Evolutionary conservation across 2,329 filamentous ascomycete genomes (phyloP).

Genomic region (Aphanocladium album): DNA sequence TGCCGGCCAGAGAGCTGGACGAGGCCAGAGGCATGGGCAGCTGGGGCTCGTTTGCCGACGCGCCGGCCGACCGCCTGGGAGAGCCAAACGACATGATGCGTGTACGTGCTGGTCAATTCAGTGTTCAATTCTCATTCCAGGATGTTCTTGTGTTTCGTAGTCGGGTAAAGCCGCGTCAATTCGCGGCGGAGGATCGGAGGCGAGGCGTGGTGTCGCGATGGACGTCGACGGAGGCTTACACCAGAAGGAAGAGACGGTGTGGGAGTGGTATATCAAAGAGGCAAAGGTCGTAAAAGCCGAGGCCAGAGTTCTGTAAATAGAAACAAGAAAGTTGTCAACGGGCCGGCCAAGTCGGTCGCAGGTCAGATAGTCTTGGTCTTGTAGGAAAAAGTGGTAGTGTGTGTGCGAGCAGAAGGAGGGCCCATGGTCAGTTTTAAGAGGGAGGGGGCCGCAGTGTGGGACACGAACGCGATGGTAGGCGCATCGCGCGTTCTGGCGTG

Average conservation of each 20-base stretch:
- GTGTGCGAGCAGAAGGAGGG: conserved; percentile 9
- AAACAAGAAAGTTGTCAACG: conserved; percentile 3
- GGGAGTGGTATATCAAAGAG: background rate
- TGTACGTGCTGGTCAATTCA: background rate
- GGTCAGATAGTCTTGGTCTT: background rate
- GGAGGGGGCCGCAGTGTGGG: conserved; percentile 4
- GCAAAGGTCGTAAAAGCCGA: conserved; percentile 1
- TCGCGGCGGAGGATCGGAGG: conserved; percentile 3
- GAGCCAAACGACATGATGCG: conserved; percentile 12
- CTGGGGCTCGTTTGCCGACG: conserved; percentile 10
- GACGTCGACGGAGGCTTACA: conserved; percentile 5
- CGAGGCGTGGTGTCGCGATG: background rate
- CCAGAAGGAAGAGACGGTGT: background rate
- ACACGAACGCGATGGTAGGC: conserved; percentile 12
- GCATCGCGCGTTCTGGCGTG: conserved; percentile 13
- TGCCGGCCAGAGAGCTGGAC: conserved; percentile 32
- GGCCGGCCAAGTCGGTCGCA: conserved; percentile 14
- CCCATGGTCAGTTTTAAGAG: conserved; percentile 12
- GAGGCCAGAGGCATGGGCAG: conserved; percentile 8
- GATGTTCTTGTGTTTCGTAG: background rate
- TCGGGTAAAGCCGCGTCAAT: conserved; percentile 5
- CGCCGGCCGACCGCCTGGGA: background rate
- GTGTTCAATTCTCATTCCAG: background rate
- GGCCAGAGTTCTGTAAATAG: conserved; percentile 8
- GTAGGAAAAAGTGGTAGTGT: background rate